Evolutionary conservation across 306 rosid species (phyloP).

Genomic region (peach (Prunus persica)): DNA sequence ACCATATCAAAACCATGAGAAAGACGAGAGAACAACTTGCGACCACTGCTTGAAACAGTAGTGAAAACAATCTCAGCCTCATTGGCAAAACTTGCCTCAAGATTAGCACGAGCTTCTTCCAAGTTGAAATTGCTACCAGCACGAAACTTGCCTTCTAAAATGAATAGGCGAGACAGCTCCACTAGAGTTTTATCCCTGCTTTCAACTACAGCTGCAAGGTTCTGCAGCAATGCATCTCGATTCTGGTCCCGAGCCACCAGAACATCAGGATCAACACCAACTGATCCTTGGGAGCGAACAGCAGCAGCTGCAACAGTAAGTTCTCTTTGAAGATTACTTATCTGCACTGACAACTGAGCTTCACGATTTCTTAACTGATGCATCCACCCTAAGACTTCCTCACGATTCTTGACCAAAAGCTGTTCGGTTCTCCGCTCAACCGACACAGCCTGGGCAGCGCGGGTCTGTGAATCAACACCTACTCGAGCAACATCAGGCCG

Average conservation of each 20-base stretch:
- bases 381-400: slow-evolving; percentile 85
- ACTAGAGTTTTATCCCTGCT: slow-evolving; percentile 86
- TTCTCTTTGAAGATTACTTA: slow-evolving; percentile 75
- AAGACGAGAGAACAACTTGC: slow-evolving; percentile 93
- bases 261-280: slow-evolving; percentile 94
- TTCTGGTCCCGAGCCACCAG: slow-evolving; percentile 89
- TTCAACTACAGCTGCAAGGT: slow-evolving; percentile 91
- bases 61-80: slow-evolving; percentile 98
- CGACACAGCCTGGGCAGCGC: slow-evolving; percentile 99
- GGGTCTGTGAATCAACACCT: slow-evolving; percentile 98
- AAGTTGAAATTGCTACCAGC: slow-evolving; percentile 75
- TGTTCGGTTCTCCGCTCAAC: slow-evolving; percentile 99
- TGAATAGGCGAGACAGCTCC: slow-evolving; percentile 88
- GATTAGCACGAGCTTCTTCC: slow-evolving; percentile 95
- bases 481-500: slow-evolving; percentile 99
- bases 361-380: slow-evolving; percentile 84
- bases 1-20: slow-evolving; percentile 99
- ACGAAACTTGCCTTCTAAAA: slow-evolving; percentile 85
- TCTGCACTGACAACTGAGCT: slow-evolving; percentile 72
- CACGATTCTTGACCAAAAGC: slow-evolving; percentile 80
- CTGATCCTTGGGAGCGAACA: slow-evolving; percentile 91
- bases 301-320: slow-evolving; percentile 88
- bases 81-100: slow-evolving; percentile 98
- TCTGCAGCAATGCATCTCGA: slow-evolving; percentile 79
- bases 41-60: slow-evolving; percentile 97